Base-by-base conservation (phyloP, 2,329 filamentous ascomycete genomes). In the Ophiostoma tasmaniense region DNA sequence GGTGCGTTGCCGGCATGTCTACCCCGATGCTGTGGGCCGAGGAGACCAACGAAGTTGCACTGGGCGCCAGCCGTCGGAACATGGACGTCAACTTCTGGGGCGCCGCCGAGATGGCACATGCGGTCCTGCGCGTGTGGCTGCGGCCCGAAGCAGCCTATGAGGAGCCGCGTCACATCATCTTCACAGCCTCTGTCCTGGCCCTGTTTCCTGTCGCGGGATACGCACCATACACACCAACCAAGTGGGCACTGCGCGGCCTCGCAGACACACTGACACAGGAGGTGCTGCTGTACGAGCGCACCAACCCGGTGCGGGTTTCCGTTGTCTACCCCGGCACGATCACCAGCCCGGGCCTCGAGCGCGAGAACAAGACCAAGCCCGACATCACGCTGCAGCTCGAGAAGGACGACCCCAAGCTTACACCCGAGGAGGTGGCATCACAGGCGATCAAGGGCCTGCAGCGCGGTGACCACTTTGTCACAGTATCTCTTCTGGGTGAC, bases 11-110 rank as follows among this genome's bases (percentile, higher is more conserved):
- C 2, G 94, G 94, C 71, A 83, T 86, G 72, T 86, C 90, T 6
- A 83, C 82, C 20, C 93, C 93, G 0, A 84, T 86, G 45, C 89
- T 96, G 71, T 96, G 94, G 80, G 78, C 91, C 73, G 91, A 97
- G 71, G 90, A 96, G 71, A 87, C 87, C 52, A 39, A 25, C 52
- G 71, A 69, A 13, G 67, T 68, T 8, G 84, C 90, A 10, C 81
- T 91, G 67, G 80, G 87, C 8, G 85, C 84, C 13, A 81, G 93
- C 73, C 85, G 89, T 59, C 81, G 84, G 72, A 92, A 96, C 77
- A 97, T 97, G 92, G 92, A 97, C 76, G 86, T 94, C 73, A 94
- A 97, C 80, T 98, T 92, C 81, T 97, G 89, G 84, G 91, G 92
- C 66, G 88, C 89, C 37, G 89, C 90, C 55, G 95, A 96, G 77